phyloP scores from a whole-genome alignment of 2,329 filamentous ascomycete species.

The Sordariomycetes sp. region DNA sequence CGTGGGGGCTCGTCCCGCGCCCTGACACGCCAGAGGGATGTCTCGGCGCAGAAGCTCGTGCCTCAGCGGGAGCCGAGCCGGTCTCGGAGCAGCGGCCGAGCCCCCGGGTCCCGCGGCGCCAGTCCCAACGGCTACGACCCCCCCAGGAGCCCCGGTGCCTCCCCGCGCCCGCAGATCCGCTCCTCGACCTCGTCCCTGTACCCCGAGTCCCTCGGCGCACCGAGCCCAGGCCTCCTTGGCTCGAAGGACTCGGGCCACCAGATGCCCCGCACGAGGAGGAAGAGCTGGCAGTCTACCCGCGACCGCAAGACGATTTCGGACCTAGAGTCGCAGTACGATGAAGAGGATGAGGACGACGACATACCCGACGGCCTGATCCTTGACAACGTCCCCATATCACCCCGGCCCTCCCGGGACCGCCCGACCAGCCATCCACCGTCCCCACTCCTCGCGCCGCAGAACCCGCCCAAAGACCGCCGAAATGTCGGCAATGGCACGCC shows the following conservation, averaged over 20 bases:
- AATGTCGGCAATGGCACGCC: slow-evolving; percentile 54
- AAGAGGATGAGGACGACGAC: slow-evolving; percentile 63
- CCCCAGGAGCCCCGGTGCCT: slow-evolving; percentile 5
- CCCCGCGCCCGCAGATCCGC: slow-evolving; percentile 13
- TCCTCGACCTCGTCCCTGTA: slow-evolving; percentile 17
- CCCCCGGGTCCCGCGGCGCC: slow-evolving; percentile 1
- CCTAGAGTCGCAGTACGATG: slow-evolving; percentile 56
- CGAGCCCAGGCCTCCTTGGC: slow-evolving; percentile 36
- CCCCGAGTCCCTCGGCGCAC: slow-evolving; percentile 23
- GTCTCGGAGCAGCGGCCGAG: neutral
- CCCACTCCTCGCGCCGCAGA: slow-evolving; percentile 25
- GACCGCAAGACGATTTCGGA: slow-evolving; percentile 56
- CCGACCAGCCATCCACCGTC: slow-evolving; percentile 39
- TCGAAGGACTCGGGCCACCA: slow-evolving; percentile 24
- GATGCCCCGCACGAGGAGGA: slow-evolving; percentile 31
- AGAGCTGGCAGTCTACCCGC: slow-evolving; percentile 58
- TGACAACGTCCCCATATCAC: slow-evolving; percentile 73
- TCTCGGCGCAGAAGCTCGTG: slow-evolving; percentile 13
- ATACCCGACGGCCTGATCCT: slow-evolving; percentile 69
- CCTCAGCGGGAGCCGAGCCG: slow-evolving; percentile 15
- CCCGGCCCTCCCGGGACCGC: slow-evolving; percentile 46
- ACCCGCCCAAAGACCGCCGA: slow-evolving; percentile 23
- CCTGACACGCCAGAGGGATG: slow-evolving; percentile 21
- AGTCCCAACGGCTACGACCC: slow-evolving; percentile 5
- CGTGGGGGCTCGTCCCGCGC: slow-evolving; percentile 12